Evolutionary conservation across 306 rosid species (phyloP).

Genomic region (Erythrophleum fordii): DNA sequence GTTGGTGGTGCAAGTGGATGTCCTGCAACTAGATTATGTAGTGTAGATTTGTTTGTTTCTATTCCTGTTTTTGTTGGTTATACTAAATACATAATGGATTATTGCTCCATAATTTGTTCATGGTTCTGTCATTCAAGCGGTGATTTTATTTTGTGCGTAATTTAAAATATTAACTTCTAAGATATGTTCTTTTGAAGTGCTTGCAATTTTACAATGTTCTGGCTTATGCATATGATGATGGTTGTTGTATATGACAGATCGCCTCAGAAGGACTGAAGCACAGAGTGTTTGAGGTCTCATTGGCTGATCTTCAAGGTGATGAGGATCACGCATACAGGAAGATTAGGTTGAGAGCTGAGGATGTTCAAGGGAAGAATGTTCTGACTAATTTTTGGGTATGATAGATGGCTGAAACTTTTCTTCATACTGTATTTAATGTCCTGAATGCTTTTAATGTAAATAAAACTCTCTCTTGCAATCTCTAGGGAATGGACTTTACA

Average conservation of each 20-base stretch:
- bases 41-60: not conserved
- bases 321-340: conserved; percentile 97
- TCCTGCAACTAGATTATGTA: not conserved
- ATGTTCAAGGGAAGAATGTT: conserved; percentile 88
- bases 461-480: not conserved
- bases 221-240: not conserved
- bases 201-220: not conserved
- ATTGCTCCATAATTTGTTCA: not conserved
- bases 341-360: conserved; percentile 95
- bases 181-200: not conserved
- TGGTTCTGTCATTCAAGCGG: not conserved
- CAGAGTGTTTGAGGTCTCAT: conserved; percentile 85
- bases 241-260: conserved; percentile 55
- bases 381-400: conserved; percentile 94
- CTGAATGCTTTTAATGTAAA: not conserved
- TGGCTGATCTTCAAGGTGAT: conserved; percentile 94
- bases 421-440: not conserved
- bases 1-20: not conserved
- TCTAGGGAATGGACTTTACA: conserved; percentile 86
- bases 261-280: conserved; percentile 98
- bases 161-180: not conserved
- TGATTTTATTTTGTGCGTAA: not conserved
- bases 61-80: not conserved
- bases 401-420: not conserved
- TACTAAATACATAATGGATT: not conserved